Conservation (phyloP, 2,329 filamentous ascomycete species). For the Penicillium sclerotigenum region DNA sequence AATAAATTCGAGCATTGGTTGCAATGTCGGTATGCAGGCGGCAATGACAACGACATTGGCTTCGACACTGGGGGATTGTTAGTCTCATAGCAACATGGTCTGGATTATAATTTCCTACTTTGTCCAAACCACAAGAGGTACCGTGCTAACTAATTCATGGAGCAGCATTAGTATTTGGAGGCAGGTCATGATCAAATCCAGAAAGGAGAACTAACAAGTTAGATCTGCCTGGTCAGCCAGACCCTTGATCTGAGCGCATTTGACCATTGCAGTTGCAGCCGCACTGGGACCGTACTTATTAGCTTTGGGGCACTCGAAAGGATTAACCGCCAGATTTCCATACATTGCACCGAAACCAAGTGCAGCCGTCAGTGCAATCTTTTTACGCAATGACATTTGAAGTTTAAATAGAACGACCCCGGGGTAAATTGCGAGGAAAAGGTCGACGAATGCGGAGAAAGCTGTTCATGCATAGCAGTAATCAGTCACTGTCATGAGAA, state of each 20-base stretch:
- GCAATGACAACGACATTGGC: conserved; percentile 34
- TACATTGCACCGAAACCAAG: conserved; percentile 29
- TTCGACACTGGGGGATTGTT: conserved; percentile 25
- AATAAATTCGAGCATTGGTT: conserved; percentile 30
- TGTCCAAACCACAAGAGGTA: conserved; percentile 47
- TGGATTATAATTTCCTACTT: conserved; percentile 29
- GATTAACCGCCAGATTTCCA: neutral
- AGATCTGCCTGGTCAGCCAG: conserved; percentile 29
- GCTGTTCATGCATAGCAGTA: conserved; percentile 6
- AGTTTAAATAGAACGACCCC: conserved; percentile 27
- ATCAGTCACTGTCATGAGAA: no score
- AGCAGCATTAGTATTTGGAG: neutral
- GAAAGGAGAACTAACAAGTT: conserved; percentile 27
- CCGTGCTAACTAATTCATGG: conserved; percentile 32
- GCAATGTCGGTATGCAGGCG: conserved; percentile 36
- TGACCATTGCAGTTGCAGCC: conserved; percentile 29
- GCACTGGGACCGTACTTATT: conserved; percentile 21
- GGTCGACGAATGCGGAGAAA: conserved; percentile 29
- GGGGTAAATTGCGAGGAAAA: conserved; percentile 30
- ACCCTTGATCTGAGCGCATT: conserved; percentile 29
- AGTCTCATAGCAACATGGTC: neutral
- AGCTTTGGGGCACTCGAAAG: neutral
- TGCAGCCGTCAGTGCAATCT: conserved; percentile 23
- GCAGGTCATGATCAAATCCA: no score
- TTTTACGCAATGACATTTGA: conserved; percentile 27